These are phyloP conservation scores for Moelleriella libera DNA, from an alignment of 2,329 filamentous ascomycete species.

Conservation along the genomic window DNA sequence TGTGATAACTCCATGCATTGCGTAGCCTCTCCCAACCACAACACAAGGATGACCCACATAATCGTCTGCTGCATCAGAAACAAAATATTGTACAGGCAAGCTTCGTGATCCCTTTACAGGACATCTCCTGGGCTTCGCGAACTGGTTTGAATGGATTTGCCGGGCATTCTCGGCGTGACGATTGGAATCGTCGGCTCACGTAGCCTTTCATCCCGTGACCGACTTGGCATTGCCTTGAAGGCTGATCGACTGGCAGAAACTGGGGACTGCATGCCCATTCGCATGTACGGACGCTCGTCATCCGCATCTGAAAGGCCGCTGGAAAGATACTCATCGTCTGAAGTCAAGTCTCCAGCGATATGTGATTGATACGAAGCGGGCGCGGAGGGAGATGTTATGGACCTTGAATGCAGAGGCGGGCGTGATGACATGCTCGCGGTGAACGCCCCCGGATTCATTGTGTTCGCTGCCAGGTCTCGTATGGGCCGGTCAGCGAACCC, in stretches of 20 bases:
- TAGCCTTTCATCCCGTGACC: constrained; percentile 18
- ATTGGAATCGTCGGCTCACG: constrained; percentile 21
- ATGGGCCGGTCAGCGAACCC: constrained; percentile 66
- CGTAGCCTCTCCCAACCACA: too few species aligned
- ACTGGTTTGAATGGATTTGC: constrained; percentile 17
- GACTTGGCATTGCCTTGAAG: constrained; percentile 15
- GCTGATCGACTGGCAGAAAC: constrained; percentile 39
- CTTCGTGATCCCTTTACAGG: constrained; percentile 7
- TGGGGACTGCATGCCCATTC: constrained; percentile 47
- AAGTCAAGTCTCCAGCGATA: constrained; percentile 45
- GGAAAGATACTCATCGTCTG: constrained; percentile 62
- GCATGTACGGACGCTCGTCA: constrained; percentile 36
- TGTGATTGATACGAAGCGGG: constrained; percentile 39
- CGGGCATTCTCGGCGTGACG: constrained; percentile 25
- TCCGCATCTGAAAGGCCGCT: constrained; percentile 72
- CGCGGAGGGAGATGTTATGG: constrained; percentile 66
- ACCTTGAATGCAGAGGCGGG: constrained; percentile 64
- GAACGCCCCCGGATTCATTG: constrained; percentile 50
- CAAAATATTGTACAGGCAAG: too few species aligned
- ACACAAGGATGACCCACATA: not conserved
- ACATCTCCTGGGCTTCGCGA: constrained; percentile 21
- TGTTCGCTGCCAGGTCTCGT: constrained; percentile 44
- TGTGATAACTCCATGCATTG: too few species aligned
- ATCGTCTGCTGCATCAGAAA: not conserved
- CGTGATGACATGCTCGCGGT: constrained; percentile 31